These are phyloP conservation scores for Fusarium xyrophilum DNA, from an alignment of 2,329 filamentous ascomycete genomes.

Conservation along the genomic window DNA sequence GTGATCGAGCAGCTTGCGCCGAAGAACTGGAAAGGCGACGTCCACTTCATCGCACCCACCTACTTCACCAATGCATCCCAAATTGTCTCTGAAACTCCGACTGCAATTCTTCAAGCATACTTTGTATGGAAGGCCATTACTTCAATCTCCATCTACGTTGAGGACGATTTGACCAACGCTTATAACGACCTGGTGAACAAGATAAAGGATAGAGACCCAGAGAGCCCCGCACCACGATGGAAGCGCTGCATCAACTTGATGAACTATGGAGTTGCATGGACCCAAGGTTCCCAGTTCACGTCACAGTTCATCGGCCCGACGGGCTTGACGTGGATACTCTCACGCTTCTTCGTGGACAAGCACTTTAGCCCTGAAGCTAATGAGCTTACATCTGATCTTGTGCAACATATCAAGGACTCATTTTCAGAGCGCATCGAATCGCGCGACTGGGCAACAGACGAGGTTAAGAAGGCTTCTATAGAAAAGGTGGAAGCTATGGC, in stretches of 20 bases:
- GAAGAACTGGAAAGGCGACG: neutral
- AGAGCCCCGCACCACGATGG: neutral
- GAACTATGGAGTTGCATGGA: constrained; percentile 1
- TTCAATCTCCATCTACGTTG: neutral
- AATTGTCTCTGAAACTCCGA: neutral
- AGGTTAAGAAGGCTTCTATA: constrained; percentile 65
- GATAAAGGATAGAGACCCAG: neutral
- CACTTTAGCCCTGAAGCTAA: constrained; percentile 72
- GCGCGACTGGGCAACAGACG: constrained; percentile 70
- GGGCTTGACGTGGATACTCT: constrained; percentile 71
- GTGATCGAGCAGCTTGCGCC: neutral
- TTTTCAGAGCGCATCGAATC: constrained; percentile 66
- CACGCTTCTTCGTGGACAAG: constrained; percentile 73
- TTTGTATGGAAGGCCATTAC: neutral
- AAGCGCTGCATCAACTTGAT: neutral
- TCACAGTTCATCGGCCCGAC: neutral
- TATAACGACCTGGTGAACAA: neutral
- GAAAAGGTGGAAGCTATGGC: constrained; percentile 71
- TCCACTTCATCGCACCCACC: fast-evolving
- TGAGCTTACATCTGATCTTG: constrained; percentile 69
- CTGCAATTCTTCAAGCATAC: neutral
- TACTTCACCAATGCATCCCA: neutral
- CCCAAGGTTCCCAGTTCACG: neutral
- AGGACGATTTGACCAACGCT: neutral
- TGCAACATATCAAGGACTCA: constrained; percentile 72